phyloP scores from a whole-genome alignment of 2,329 filamentous ascomycete genomes.

The Pseudogymnoascus sp. region DNA sequence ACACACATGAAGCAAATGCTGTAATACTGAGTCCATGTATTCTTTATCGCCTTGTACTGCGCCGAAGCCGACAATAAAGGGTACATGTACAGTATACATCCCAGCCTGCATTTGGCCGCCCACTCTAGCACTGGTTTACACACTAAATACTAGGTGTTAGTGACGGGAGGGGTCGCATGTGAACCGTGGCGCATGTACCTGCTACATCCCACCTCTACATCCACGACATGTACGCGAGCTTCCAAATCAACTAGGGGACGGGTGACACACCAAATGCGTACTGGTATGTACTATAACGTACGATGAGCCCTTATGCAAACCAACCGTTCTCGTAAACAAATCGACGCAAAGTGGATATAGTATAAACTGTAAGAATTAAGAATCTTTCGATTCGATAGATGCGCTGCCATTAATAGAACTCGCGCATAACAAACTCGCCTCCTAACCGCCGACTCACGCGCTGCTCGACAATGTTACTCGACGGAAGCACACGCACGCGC shows the following conservation, averaged over 20 bases:
- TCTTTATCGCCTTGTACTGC: not conserved
- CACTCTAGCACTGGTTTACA: not conserved
- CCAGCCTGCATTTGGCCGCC: not conserved
- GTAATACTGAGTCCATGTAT: not conserved
- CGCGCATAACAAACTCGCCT: not conserved
- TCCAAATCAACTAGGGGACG: not conserved
- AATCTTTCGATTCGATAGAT: not conserved
- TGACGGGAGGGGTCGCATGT: not conserved
- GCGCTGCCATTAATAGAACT: not conserved
- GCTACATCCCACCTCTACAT: not conserved
- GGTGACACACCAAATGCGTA: not conserved
- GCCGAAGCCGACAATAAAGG: not conserved
- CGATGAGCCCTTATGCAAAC: not conserved
- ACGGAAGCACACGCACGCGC: not conserved
- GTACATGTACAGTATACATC: not conserved
- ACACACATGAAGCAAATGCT: not conserved
- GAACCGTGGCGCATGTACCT: not conserved
- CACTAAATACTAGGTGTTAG: not conserved
- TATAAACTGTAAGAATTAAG: too few relatives aligned
- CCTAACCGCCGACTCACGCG: not conserved
- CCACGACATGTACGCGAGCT: not conserved
- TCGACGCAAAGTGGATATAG: too few relatives aligned
- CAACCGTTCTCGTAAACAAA: not conserved
- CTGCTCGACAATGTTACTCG: not conserved
- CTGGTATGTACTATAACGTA: not conserved